Evolutionary conservation across 2,329 filamentous ascomycete species (phyloP).

Genomic region (Hymenoscyphus fraxineus): DNA sequence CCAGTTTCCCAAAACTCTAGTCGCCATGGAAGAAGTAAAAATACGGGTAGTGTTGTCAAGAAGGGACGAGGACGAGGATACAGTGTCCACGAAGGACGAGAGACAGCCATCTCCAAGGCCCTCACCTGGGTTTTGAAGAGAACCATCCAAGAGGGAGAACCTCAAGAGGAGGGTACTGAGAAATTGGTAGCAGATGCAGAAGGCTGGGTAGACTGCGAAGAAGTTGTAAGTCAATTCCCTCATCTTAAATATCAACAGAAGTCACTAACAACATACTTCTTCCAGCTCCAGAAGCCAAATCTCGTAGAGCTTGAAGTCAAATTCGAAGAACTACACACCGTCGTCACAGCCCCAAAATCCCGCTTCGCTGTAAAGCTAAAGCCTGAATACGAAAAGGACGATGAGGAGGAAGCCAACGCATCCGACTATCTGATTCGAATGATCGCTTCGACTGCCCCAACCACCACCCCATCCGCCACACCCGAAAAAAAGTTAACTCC

Average conservation of each 20-base stretch:
- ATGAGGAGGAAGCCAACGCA: slow-evolving; percentile 26
- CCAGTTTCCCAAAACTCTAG: slow-evolving; percentile 31
- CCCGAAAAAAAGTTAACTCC: slow-evolving; percentile 30
- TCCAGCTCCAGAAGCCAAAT: slow-evolving; percentile 37
- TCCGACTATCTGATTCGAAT: slow-evolving; percentile 38
- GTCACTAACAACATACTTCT: slow-evolving; percentile 1
- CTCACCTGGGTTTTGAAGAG: slow-evolving; percentile 42
- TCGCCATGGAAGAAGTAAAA: slow-evolving; percentile 32
- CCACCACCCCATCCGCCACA: slow-evolving; percentile 21
- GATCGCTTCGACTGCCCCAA: slow-evolving; percentile 22
- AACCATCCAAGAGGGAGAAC: slow-evolving; percentile 35
- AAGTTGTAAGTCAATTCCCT: slow-evolving; percentile 39
- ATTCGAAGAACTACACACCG: slow-evolving; percentile 37
- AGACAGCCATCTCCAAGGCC: slow-evolving; percentile 40
- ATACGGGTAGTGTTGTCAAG: slow-evolving; percentile 35
- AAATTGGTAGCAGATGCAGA: slow-evolving; percentile 38
- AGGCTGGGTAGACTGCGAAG: slow-evolving; percentile 40
- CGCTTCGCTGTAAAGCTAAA: slow-evolving; percentile 38
- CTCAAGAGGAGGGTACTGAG: slow-evolving; percentile 38
- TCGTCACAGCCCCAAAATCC: slow-evolving; percentile 37
- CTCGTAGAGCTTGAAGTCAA: slow-evolving; percentile 37
- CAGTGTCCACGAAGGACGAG: slow-evolving; percentile 41
- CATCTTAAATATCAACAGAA: neutral
- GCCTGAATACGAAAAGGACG: slow-evolving; percentile 27
- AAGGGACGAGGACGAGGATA: slow-evolving; percentile 38